phyloP scores from a whole-genome alignment of 2,329 filamentous ascomycete species.

The Fusarium vanettenii region DNA sequence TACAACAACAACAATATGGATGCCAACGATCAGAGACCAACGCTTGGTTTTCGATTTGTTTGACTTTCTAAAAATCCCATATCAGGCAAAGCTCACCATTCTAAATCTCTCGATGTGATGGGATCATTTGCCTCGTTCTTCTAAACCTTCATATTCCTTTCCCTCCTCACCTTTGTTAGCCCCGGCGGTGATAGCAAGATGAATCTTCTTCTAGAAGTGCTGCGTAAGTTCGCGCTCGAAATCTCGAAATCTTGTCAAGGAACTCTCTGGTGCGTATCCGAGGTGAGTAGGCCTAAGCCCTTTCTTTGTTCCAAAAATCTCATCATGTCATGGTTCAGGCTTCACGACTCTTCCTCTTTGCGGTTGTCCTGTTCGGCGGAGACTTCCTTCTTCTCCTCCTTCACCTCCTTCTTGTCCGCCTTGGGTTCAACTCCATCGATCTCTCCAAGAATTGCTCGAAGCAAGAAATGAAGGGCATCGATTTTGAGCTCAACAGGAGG shows the following conservation, averaged over 20 bases:
- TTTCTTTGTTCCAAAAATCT: constrained; percentile 1
- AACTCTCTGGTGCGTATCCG: neutral
- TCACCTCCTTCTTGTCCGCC: neutral
- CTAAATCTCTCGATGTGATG: neutral
- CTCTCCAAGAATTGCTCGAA: constrained; percentile 12
- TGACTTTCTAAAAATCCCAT: neutral
- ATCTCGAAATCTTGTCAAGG: constrained; percentile 14
- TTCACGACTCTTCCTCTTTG: neutral
- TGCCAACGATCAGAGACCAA: neutral
- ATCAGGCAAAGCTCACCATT: neutral
- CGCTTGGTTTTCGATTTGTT: neutral
- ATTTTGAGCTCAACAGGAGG: constrained; percentile 9
- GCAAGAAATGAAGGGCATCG: constrained; percentile 16
- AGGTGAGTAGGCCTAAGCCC: constrained; percentile 18
- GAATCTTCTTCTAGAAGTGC: constrained; percentile 2
- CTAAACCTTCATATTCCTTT: neutral
- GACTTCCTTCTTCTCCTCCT: constrained; percentile 8
- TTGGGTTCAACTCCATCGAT: constrained; percentile 9
- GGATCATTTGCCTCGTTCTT: neutral
- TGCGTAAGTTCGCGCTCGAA: neutral
- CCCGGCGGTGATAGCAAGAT: constrained; percentile 18
- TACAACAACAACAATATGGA: neutral
- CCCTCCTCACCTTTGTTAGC: neutral
- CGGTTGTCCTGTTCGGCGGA: neutral
- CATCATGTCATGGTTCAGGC: neutral